Base-by-base conservation (phyloP, 2,329 filamentous ascomycete genomes). In the Aureobasidium sp. region DNA sequence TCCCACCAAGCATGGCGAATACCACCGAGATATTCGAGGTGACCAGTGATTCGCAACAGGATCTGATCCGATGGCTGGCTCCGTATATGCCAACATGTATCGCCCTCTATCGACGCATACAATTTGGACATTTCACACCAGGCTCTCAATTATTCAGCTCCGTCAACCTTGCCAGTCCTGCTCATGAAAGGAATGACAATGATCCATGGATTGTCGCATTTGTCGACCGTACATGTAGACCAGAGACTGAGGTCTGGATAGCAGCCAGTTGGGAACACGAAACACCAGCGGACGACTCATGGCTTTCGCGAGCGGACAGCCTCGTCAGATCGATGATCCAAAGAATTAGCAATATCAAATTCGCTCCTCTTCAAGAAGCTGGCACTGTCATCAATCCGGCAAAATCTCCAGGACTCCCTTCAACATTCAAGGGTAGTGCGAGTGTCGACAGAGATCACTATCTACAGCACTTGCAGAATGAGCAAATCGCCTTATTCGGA, bases 241-340 rank as follows among this genome's bases (percentile, higher is more conserved):
- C 83, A 0, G 86, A 88, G 69, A 89, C 87, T 0, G 82, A 88
- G 65, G 75, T 84, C 34, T 88, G 83, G 81, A 68, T 89, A 1
- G 89, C 86, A 71, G 73, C 66, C 27, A 64, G 61, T 60, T 66
- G 73, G 74, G 57, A 74, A 62, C 43, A 50, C 6, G n/a, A 57
- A 13, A 41, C 32, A 9, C 39, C 39, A 17, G 17, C 48, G 17
- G 24, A n/a, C 15, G 50, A 56, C 24, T 24, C 39, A 17, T 39
- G 43, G 50, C 13, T 13, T 9, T 20, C 50, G 7, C 8, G 39
- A 13, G 60, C 41, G 8, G 41, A 48, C 15, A 43, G n/a, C 2
- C 60, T 62, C 12, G 50, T 56, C 50, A 47, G 12, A 26, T 24
- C 50, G 7, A 32, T 56, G 29, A 15, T 62, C 17, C 12, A 37